Evolutionary conservation across 2,329 filamentous ascomycete species (phyloP).

Genomic region (Colletotrichum agaves): DNA sequence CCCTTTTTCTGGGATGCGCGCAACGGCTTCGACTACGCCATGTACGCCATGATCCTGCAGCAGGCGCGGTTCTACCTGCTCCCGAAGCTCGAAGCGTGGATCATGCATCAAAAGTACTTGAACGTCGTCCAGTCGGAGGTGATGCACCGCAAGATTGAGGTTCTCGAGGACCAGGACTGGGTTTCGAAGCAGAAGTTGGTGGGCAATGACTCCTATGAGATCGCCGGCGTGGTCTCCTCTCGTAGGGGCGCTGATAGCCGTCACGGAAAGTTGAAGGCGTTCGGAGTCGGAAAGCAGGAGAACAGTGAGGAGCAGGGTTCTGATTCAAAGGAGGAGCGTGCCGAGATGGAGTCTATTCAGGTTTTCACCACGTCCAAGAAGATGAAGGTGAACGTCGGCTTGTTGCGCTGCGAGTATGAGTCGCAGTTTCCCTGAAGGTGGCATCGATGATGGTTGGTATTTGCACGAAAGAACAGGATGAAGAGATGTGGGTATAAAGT

Average conservation of each 20-base stretch:
- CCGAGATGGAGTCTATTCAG: not conserved
- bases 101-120: slow-evolving; percentile 38
- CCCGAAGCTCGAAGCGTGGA: slow-evolving; percentile 42
- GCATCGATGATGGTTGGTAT: not conserved
- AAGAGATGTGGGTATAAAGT: not conserved
- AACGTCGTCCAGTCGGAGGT: slow-evolving; percentile 37
- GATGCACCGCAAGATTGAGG: slow-evolving; percentile 10
- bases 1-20: slow-evolving; percentile 48
- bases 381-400: not conserved
- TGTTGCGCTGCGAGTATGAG: slow-evolving; percentile 13
- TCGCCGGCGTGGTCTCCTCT: slow-evolving; percentile 16
- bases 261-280: not conserved
- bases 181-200: not conserved
- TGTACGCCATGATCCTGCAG: slow-evolving; percentile 47
- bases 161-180: slow-evolving; percentile 14
- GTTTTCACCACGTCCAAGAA: slow-evolving; percentile 1
- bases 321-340: not conserved
- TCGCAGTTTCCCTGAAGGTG: not conserved
- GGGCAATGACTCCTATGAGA: slow-evolving; percentile 9
- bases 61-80: slow-evolving; percentile 49
- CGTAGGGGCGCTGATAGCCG: not conserved
- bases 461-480: too few species aligned
- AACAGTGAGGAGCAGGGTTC: not conserved
- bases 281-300: not conserved
- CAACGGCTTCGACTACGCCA: slow-evolving; percentile 46